These are phyloP conservation scores for Physcomitrium patens DNA, from an alignment of 225 moss, liverwort and hornwort species.

Conservation along the genomic window DNA sequence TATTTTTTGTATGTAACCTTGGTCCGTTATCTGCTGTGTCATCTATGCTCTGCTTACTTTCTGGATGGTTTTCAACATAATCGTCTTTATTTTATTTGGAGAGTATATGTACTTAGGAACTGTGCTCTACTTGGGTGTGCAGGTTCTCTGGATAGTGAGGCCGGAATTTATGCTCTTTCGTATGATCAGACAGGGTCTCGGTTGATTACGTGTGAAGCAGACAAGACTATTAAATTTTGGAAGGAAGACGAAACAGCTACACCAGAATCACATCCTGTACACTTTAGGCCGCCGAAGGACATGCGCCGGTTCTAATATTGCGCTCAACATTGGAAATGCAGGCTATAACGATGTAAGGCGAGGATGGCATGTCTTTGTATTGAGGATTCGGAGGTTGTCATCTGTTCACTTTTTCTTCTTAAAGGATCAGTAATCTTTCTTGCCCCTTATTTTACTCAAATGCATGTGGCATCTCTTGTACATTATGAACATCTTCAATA, in stretches of 20 bases:
- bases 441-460: neutral
- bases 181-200: constrained; percentile 74
- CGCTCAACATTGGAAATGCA: neutral
- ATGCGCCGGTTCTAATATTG: constrained; percentile 64
- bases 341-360: neutral
- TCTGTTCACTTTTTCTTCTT: neutral
- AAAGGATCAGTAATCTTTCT: neutral
- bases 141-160: constrained; percentile 81
- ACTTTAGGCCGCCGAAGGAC: constrained; percentile 79
- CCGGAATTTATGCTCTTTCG: constrained; percentile 74
- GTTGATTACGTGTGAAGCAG: constrained; percentile 74
- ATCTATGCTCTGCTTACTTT: too few species aligned
- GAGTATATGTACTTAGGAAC: neutral
- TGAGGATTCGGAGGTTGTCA: neutral
- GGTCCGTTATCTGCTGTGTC: too few species aligned
- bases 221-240: constrained; percentile 81
- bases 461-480: neutral
- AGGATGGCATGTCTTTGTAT: neutral
- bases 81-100: too few species aligned
- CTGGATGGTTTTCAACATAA: too few species aligned
- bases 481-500: neutral
- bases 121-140: constrained; percentile 7
- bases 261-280: constrained; percentile 68
- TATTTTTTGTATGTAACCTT: too few species aligned
- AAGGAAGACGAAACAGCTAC: constrained; percentile 78